phyloP scores from a whole-genome alignment of 805 yeast genomes.

The Monosporozyma siamensis region DNA sequence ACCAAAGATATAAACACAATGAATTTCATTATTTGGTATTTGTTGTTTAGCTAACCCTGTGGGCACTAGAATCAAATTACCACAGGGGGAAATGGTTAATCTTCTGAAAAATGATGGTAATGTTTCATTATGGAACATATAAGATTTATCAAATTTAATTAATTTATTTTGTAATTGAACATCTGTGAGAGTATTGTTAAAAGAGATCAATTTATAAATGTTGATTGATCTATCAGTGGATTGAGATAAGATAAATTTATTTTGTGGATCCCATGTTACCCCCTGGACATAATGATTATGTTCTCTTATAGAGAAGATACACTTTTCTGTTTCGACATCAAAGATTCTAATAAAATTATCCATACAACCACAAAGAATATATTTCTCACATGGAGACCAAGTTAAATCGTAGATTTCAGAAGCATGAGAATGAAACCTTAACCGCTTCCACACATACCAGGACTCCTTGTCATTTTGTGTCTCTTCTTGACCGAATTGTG shows the following conservation, averaged over 20 bases:
- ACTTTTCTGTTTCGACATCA: conserved; percentile 6
- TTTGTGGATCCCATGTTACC: conserved; percentile 87
- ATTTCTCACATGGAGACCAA: conserved; percentile 83
- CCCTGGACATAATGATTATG: conserved; percentile 94
- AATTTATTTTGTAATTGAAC: conserved; percentile 34
- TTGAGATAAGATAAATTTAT: conserved; percentile 72
- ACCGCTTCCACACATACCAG: conserved; percentile 46
- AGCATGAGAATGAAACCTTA: conserved; percentile 48
- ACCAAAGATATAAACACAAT: conserved; percentile 74
- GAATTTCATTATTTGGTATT: conserved; percentile 30
- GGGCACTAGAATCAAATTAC: conserved; percentile 67
- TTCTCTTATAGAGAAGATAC: conserved; percentile 30
- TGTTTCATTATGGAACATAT: conserved; percentile 74
- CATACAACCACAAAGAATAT: conserved; percentile 82
- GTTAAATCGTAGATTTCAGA: conserved; percentile 81
- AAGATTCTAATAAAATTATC: conserved; percentile 74
- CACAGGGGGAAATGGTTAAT: conserved; percentile 83
- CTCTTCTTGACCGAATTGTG: no score
- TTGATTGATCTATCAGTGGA: conserved; percentile 81
- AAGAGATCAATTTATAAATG: conserved; percentile 38
- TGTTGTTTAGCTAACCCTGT: conserved; percentile 49
- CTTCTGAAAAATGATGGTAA: conserved; percentile 86
- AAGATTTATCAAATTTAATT: conserved; percentile 44
- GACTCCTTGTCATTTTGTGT: conserved; percentile 54
- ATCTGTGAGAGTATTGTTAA: conserved; percentile 10